Conservation (phyloP, 192 early-diverging fungal species). For the Linnemannia elongata region DNA sequence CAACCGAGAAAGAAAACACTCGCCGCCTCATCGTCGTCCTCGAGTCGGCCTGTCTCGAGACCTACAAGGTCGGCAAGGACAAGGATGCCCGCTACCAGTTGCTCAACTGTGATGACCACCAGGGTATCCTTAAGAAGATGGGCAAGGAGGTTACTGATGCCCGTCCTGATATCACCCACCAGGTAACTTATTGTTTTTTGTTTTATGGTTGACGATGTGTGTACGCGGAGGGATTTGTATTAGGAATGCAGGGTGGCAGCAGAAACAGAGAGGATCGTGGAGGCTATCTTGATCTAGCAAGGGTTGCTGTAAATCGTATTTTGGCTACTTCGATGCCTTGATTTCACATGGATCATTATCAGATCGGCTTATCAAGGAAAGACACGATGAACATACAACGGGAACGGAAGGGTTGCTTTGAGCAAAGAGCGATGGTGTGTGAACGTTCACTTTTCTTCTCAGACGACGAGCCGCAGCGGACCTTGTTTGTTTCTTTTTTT, state of each 20-base stretch:
- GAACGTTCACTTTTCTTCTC: background rate
- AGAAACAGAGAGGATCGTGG: background rate
- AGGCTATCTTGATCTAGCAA: too few relatives aligned
- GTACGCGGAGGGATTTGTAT: too few relatives aligned
- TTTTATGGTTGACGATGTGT: background rate
- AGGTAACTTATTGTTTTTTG: conserved; percentile 64
- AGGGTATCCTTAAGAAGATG: conserved; percentile 88
- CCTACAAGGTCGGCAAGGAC: conserved; percentile 88
- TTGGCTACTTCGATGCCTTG: too few relatives aligned
- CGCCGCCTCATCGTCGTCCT: conserved; percentile 95
- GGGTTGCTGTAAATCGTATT: too few relatives aligned
- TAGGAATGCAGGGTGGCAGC: too few relatives aligned
- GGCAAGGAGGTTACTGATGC: conserved; percentile 81
- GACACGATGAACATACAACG: background rate
- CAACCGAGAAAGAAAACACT: conserved; percentile 78
- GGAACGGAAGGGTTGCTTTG: background rate
- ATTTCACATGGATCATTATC: background rate
- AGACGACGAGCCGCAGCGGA: background rate
- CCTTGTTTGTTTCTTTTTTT: background rate
- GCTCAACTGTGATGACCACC: conserved; percentile 97
- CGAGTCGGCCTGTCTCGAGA: conserved; percentile 90
- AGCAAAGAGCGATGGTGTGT: background rate
- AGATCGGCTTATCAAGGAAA: background rate
- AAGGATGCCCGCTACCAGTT: conserved; percentile 87
- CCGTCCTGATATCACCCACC: conserved; percentile 97